Percentiles rank a stretch among this genome's conserved stretches.
phyloP scores from a whole-genome alignment of 208 protist genomes.

The Phytomonas sp. region DNA sequence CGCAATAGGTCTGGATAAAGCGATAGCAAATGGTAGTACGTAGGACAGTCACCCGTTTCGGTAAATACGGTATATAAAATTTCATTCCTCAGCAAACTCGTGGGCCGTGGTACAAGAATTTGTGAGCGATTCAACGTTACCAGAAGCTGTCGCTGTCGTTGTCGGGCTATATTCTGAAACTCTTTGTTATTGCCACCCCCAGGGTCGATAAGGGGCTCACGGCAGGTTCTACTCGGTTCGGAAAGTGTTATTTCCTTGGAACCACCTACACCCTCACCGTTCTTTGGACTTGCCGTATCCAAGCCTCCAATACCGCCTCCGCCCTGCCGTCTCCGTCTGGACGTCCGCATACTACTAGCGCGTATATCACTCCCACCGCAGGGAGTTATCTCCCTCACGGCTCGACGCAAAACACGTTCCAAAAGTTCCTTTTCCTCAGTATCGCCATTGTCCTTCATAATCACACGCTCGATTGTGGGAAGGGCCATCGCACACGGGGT shows the following conservation, averaged over 20 bases:
- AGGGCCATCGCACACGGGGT: background rate
- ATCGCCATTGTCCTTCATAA: background rate
- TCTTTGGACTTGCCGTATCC: background rate
- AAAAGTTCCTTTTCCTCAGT: background rate
- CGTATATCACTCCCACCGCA: background rate
- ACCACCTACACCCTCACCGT: background rate
- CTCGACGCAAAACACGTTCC: background rate
- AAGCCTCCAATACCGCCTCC: background rate
- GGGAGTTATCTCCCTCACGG: background rate
- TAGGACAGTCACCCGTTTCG: constrained; percentile 48
- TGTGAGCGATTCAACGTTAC: background rate
- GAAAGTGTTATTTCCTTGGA: background rate
- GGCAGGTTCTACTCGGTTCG: background rate
- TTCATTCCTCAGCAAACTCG: constrained; percentile 14
- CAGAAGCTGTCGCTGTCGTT: constrained; percentile 4
- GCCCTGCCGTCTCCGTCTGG: background rate
- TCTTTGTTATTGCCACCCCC: background rate
- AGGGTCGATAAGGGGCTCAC: background rate
- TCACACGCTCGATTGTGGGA: background rate
- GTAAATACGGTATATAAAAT: constrained; percentile 55
- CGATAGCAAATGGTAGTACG: constrained; percentile 59
- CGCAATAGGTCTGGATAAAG: constrained; percentile 54
- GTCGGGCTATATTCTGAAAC: background rate
- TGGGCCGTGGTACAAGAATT: background rate
- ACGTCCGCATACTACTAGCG: background rate